Conservation (phyloP, 176 grass and related monocot genomes). For the Rhynchospora pubera region DNA sequence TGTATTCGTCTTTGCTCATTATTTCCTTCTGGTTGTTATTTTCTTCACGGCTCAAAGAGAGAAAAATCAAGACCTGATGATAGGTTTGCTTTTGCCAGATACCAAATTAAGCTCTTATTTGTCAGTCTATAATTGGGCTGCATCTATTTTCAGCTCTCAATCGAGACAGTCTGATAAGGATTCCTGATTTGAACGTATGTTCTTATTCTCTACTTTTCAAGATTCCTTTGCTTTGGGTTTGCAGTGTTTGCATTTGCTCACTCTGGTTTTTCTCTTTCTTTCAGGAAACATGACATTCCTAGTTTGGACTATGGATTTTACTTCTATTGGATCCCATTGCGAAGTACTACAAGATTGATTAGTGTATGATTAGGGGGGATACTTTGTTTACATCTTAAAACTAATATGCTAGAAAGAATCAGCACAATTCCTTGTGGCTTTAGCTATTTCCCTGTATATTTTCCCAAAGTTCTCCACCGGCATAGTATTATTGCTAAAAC, state of each 20-base stretch:
- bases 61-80: slow-evolving; percentile 6
- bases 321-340: background rate
- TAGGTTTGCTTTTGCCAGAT: background rate
- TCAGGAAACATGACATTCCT: background rate
- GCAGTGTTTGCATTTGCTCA: background rate
- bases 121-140: background rate
- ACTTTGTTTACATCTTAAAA: background rate
- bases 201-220: background rate
- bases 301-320: background rate
- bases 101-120: background rate
- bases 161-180: background rate
- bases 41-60: background rate
- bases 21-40: background rate
- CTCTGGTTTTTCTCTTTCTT: background rate
- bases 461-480: background rate
- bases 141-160: background rate
- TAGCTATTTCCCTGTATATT: background rate
- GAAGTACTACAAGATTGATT: background rate
- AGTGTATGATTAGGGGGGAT: background rate
- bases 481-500: slow-evolving; percentile 8
- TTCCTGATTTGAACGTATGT: background rate
- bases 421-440: background rate
- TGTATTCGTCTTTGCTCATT: background rate
- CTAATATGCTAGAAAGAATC: background rate
- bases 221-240: background rate